phyloP scores from a whole-genome alignment of 1,139 yeast species.

The Lodderomyces orthopsilosis region DNA sequence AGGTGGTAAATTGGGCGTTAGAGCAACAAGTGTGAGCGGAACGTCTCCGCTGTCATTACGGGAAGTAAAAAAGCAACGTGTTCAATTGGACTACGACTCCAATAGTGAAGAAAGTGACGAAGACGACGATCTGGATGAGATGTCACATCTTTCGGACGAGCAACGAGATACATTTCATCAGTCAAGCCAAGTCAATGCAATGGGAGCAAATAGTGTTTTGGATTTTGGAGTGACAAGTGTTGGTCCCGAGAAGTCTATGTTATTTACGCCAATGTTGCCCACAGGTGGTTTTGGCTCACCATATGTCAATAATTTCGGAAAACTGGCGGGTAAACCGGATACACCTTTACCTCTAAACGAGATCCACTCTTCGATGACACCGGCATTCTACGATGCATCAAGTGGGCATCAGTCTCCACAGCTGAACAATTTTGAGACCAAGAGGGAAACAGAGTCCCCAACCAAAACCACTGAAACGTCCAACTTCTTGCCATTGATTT shows the following conservation, averaged over 20 bases:
- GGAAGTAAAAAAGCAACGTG: not conserved
- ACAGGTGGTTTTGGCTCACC: constrained; percentile 24
- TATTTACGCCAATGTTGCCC: not conserved
- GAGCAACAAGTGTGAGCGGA: constrained; percentile 13
- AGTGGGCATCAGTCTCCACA: constrained; percentile 13
- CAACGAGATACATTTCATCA: constrained; percentile 15
- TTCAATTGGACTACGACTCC: constrained; percentile 5
- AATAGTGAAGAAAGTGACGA: constrained; percentile 34
- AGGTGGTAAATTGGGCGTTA: constrained; percentile 9
- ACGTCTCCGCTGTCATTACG: not conserved
- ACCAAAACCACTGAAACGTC: constrained; percentile 33
- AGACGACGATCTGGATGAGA: constrained; percentile 9
- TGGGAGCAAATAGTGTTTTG: not conserved
- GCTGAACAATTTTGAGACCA: constrained; percentile 3
- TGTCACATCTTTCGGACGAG: constrained; percentile 26
- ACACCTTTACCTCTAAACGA: constrained; percentile 29
- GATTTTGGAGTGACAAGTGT: not conserved
- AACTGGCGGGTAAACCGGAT: constrained; percentile 20
- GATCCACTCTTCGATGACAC: constrained; percentile 16
- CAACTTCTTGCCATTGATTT: constrained; percentile 61
- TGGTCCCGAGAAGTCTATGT: not conserved
- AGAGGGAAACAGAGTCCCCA: constrained; percentile 9
- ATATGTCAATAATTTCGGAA: constrained; percentile 13
- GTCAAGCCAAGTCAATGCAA: constrained; percentile 23
- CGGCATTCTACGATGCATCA: constrained; percentile 19